Base-by-base conservation (phyloP, 208 protist genomes). In the Trypanosoma congolense region DNA sequence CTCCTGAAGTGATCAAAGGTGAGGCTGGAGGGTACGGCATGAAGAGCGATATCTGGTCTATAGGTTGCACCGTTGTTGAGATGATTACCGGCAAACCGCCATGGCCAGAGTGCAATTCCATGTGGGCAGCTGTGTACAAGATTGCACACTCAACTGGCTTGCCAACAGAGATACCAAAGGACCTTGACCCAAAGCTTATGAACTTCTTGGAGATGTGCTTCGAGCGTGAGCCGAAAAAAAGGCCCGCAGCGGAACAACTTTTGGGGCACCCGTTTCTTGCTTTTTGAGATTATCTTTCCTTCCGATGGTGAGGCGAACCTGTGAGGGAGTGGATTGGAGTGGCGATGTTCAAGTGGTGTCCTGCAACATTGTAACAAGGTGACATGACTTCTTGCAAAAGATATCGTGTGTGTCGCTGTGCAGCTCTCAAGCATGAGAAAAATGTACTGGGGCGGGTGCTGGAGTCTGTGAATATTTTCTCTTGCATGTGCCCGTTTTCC, bases 31-130 rank as follows among this genome's bases (percentile, higher is more conserved):
- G 83, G 21, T 98, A 98, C 72, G 89, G 88, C 4, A 77, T 81
- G 63, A 89, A 90, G 69, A 93, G 88, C 53, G 94, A 97, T 61
- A 93, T 97, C 26, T 97, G 92, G 92, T 96, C 90, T 5, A 73
- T 93, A 18, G 94, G 94, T 29, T 97, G 95, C 64, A 97, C 92
- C 8, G 83, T 92, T 10, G 88, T 97, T 2, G 93, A 98, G 48
- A 95, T 97, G 92, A 64, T 95, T 35, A 92, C 80, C n/a, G 88
- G 88, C 29, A 83, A 83, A 52, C 83, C 84, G n/a, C 88, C 88
- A 53, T 92, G 84, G 88, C 88, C 88, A 31, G 82, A 90, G 70
- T 89, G 84, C 59, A 90, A 90, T 67, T 88, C 77, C 21, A 86
- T 86, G 80, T 90, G 80, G 80, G 77, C 80, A 1, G 83, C 84